phyloP scores from a whole-genome alignment of 1,284 basidiomycete species.

The Fomitopsis betulina region DNA sequence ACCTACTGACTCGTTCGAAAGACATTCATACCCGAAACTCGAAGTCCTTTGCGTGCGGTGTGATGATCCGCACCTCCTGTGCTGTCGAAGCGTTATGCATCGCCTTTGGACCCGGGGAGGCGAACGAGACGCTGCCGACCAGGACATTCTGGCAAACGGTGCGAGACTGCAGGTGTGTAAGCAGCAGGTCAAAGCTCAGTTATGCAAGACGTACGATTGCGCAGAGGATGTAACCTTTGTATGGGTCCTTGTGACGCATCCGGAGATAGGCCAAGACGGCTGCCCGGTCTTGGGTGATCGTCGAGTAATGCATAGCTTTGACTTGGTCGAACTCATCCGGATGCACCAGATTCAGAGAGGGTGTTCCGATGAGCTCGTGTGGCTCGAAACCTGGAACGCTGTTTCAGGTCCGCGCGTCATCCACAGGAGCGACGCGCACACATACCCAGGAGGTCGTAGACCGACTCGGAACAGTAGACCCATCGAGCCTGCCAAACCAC shows the following conservation, averaged over 20 bases:
- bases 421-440: not conserved
- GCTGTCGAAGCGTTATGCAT: conserved; percentile 75
- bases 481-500: conserved; percentile 49
- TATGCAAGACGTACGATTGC: conserved; percentile 49
- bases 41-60: conserved; percentile 59
- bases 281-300: conserved; percentile 70
- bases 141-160: conserved; percentile 72
- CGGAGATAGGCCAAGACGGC: conserved; percentile 71
- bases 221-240: conserved; percentile 67
- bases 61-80: conserved; percentile 69
- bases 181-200: not conserved
- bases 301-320: conserved; percentile 64
- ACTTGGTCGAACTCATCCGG: conserved; percentile 67
- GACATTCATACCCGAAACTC: conserved; percentile 52
- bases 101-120: conserved; percentile 62
- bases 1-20: not conserved
- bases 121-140: conserved; percentile 72
- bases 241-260: conserved; percentile 68
- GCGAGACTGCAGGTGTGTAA: conserved; percentile 29
- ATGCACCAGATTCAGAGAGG: conserved; percentile 68
- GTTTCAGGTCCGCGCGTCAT: not conserved
- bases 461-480: conserved; percentile 67
- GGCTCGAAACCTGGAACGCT: conserved; percentile 57
- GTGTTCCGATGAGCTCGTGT: conserved; percentile 57
- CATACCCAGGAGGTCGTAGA: conserved; percentile 65